Evolutionary conservation across 139 green algal genomes (phyloP).

Genomic region (Volvox africanus): DNA sequence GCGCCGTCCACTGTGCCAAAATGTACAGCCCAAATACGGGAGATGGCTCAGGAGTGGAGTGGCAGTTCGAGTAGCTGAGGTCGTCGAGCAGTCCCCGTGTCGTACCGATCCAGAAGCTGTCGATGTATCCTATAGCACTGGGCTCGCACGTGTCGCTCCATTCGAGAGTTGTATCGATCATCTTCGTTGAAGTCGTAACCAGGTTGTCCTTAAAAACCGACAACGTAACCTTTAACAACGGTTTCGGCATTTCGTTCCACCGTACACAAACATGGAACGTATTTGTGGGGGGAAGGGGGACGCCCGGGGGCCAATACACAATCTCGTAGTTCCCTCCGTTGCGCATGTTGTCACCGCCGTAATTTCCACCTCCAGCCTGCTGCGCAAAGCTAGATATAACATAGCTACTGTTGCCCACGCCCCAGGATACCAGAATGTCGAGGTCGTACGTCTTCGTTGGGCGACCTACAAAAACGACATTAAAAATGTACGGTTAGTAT

Average conservation of each 20-base stretch:
- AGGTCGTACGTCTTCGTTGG: background rate
- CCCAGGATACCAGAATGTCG: background rate
- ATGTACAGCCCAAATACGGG: background rate
- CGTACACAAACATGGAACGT: background rate
- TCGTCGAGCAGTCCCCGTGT: background rate
- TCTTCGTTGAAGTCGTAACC: slow-evolving; percentile 9
- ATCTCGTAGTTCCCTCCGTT: background rate
- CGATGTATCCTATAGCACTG: background rate
- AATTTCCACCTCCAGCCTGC: background rate
- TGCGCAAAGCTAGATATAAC: background rate
- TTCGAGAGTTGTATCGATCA: background rate
- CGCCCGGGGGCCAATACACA: background rate
- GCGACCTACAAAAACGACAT: background rate
- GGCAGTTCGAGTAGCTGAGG: background rate
- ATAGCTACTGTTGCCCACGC: background rate
- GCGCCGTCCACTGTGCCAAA: background rate
- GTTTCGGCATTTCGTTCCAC: background rate
- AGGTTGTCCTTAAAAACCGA: background rate
- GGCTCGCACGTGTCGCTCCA: background rate
- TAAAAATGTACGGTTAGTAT: too few species aligned
- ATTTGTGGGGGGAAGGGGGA: background rate
- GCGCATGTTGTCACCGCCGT: background rate
- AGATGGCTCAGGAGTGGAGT: background rate
- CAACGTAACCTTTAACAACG: background rate
- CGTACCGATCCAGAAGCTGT: background rate